Evolutionary conservation across 257 asterid species (phyloP).

Genomic region (Plantago ovata): DNA sequence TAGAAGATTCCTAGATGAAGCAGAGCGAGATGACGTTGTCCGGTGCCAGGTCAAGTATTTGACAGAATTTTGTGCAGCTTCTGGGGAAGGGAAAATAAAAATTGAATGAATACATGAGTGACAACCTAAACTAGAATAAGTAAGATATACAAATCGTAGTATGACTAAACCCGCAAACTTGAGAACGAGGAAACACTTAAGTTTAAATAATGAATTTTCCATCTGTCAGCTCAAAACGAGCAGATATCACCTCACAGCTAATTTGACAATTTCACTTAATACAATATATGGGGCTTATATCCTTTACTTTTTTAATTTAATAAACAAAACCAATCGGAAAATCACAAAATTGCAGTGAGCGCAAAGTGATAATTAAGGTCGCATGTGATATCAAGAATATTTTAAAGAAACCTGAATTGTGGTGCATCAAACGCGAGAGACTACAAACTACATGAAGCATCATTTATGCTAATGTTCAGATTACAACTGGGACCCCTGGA

Average conservation of each 20-base stretch:
- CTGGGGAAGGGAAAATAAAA: constrained; percentile 32
- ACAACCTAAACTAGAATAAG: constrained; percentile 3
- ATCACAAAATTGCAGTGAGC: too few relatives aligned
- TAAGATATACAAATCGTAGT: background rate
- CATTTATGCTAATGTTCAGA: background rate
- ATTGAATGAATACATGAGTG: constrained; percentile 17
- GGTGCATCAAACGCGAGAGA: too few relatives aligned
- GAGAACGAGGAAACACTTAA: background rate
- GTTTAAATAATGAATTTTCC: too few relatives aligned
- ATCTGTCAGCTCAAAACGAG: too few relatives aligned
- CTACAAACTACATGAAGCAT: background rate
- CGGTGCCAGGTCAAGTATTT: constrained; percentile 97
- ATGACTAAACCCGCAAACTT: constrained; percentile 3
- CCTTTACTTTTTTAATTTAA: too few relatives aligned
- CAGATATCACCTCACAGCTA: too few relatives aligned
- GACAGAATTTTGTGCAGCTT: constrained; percentile 65
- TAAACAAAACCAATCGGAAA: too few relatives aligned
- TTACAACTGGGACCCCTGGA: background rate
- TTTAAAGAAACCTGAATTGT: too few relatives aligned
- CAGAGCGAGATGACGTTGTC: constrained; percentile 72
- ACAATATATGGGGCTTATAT: too few relatives aligned
- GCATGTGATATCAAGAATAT: too few relatives aligned
- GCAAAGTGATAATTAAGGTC: too few relatives aligned
- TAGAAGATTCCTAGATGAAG: constrained; percentile 74
- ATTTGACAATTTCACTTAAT: too few relatives aligned